Evolutionary conservation across 345 rosid species (phyloP).

Genomic region (Hibiscus tridactylites): DNA sequence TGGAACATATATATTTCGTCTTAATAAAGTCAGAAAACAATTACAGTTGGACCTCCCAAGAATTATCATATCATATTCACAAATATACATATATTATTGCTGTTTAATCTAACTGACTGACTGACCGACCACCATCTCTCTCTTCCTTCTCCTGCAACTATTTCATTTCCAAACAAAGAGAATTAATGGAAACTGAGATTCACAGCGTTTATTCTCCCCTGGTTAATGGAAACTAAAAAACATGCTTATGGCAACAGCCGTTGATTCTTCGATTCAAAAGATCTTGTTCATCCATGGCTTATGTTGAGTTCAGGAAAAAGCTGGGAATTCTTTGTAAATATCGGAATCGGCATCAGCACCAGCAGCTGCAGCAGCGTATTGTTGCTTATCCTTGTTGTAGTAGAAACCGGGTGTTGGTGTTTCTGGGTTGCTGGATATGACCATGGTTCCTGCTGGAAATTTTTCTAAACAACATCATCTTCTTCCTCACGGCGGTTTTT

Average conservation of each 20-base stretch:
- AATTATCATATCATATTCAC: constrained; percentile 16
- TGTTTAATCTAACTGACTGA: constrained; percentile 31
- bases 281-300: constrained; percentile 37
- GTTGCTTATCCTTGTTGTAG: neutral
- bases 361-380: neutral
- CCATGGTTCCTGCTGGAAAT: constrained; percentile 62
- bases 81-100: constrained; percentile 11
- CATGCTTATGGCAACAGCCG: constrained; percentile 26
- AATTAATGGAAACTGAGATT: constrained; percentile 81
- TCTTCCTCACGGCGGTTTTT: constrained; percentile 19
- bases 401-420: constrained; percentile 15
- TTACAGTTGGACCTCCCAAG: constrained; percentile 29
- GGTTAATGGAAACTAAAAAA: constrained; percentile 33
- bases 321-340: neutral
- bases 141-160: constrained; percentile 31
- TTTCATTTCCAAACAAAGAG: constrained; percentile 62
- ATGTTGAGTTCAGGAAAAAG: constrained; percentile 11
- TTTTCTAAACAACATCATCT: constrained; percentile 20
- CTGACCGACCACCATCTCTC: constrained; percentile 42
- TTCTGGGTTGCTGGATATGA: constrained; percentile 39
- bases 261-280: neutral
- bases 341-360: neutral
- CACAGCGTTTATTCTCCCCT: constrained; percentile 36
- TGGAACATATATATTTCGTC: constrained; percentile 31
- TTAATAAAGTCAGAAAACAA: constrained; percentile 41